These are phyloP conservation scores for Sclerotiophoma versabilis DNA, from an alignment of 2,329 filamentous ascomycete species.

Conservation along the genomic window DNA sequence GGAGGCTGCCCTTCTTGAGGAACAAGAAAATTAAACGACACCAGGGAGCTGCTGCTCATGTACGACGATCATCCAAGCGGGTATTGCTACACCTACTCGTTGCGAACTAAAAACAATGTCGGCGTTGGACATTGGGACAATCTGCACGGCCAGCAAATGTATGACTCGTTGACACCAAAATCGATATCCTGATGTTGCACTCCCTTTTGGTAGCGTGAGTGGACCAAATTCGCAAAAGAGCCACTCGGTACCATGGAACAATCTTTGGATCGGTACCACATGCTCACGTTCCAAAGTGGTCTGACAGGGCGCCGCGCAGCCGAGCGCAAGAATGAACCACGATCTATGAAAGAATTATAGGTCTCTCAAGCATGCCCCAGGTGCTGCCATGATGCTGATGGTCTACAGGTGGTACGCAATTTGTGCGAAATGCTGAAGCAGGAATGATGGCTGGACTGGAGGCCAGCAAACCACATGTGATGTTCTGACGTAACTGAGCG, in stretches of 20 bases:
- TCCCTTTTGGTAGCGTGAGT: constrained; percentile 1
- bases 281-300: constrained; percentile 2
- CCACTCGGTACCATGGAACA: constrained; percentile 1
- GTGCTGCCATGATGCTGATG: background rate
- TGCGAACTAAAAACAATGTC: background rate
- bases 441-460: constrained; percentile 2
- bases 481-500: constrained; percentile 15
- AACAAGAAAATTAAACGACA: background rate
- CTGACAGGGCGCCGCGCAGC: constrained; percentile 12
- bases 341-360: background rate
- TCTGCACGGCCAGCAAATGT: background rate
- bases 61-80: background rate
- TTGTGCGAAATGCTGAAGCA: background rate
- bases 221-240: background rate
- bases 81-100: background rate
- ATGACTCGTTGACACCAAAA: constrained; percentile 3
- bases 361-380: background rate
- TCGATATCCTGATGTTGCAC: constrained; percentile 9
- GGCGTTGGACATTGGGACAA: background rate
- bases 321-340: constrained; percentile 6
- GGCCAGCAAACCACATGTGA: constrained; percentile 14
- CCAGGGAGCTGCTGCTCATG: background rate
- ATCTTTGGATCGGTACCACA: constrained; percentile 6
- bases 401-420: background rate
- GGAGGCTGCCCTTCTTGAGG: background rate